phyloP scores from a whole-genome alignment of 2,329 filamentous ascomycete genomes.

The Nothophoma quercina region DNA sequence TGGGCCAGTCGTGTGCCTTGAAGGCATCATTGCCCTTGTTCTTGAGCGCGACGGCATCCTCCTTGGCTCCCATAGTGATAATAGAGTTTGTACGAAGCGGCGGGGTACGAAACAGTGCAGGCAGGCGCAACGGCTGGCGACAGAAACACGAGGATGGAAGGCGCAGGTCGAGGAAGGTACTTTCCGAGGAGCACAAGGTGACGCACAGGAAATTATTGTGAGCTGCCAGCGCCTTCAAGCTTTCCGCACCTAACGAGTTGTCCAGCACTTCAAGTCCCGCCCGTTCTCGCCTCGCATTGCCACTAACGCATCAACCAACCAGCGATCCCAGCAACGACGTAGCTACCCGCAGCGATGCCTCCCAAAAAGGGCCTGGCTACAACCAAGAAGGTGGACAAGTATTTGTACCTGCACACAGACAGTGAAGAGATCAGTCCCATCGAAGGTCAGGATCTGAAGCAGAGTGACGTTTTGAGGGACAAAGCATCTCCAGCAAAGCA shows the following conservation, averaged over 20 bases:
- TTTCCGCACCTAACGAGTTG: constrained; percentile 28
- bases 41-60: constrained; percentile 84
- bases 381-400: constrained; percentile 29
- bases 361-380: constrained; percentile 34
- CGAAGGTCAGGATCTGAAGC: too few species aligned
- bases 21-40: constrained; percentile 96
- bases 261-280: constrained; percentile 37
- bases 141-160: constrained; percentile 12
- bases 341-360: constrained; percentile 26
- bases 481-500: not conserved
- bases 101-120: constrained; percentile 21
- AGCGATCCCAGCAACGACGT: constrained; percentile 26
- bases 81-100: constrained; percentile 20
- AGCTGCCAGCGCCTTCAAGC: constrained; percentile 17
- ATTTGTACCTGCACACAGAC: constrained; percentile 21
- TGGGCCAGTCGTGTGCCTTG: constrained; percentile 82
- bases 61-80: constrained; percentile 52
- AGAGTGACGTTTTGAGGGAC: not conserved
- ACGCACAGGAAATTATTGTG: constrained; percentile 15
- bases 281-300: constrained; percentile 36
- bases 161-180: constrained; percentile 3
- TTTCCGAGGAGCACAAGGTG: constrained; percentile 6
- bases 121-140: constrained; percentile 29
- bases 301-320: constrained; percentile 30
- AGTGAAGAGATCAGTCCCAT: constrained; percentile 14